A percentile compares a stretch with the other conserved stretches of the same genome.
These are phyloP conservation scores for Acephala macrosclerotiorum DNA, from an alignment of 2,329 filamentous ascomycete genomes.

Conservation along the genomic window DNA sequence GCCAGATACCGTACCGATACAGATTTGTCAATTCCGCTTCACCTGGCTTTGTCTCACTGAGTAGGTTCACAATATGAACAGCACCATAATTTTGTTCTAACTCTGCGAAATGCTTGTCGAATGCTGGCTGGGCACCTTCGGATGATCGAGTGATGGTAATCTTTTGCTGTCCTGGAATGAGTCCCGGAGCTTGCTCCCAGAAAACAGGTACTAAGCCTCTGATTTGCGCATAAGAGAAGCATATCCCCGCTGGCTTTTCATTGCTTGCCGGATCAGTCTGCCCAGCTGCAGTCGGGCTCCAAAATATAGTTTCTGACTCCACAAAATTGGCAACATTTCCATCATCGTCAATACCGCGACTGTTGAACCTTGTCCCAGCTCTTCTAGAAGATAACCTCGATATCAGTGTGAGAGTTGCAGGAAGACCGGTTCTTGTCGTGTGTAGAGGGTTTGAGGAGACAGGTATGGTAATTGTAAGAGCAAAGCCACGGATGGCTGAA, in stretches of 20 bases:
- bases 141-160: conserved; percentile 88
- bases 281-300: conserved; percentile 66
- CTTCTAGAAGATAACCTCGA: conserved; percentile 89
- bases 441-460: conserved; percentile 76
- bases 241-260: conserved; percentile 58
- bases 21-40: conserved; percentile 84
- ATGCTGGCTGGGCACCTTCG: conserved; percentile 92
- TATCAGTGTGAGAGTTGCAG: conserved; percentile 86
- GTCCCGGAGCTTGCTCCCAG: conserved; percentile 91
- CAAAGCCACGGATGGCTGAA: conserved; percentile 93
- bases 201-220: conserved; percentile 94
- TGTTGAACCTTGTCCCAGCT: conserved; percentile 95
- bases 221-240: conserved; percentile 94
- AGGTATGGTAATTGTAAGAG: conserved; percentile 84
- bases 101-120: conserved; percentile 93
- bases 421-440: conserved; percentile 71
- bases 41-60: conserved; percentile 88
- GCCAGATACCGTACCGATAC: conserved; percentile 79
- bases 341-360: conserved; percentile 96
- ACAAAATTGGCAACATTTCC: conserved; percentile 98
- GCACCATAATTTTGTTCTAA: conserved; percentile 87
- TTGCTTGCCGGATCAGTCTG: conserved; percentile 31
- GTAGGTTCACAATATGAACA: conserved; percentile 89
- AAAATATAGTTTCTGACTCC: conserved; percentile 95
- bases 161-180: conserved; percentile 92